These are phyloP conservation scores for Epichloe coenophiala DNA, from an alignment of 2,329 filamentous ascomycete species.

Conservation along the genomic window DNA sequence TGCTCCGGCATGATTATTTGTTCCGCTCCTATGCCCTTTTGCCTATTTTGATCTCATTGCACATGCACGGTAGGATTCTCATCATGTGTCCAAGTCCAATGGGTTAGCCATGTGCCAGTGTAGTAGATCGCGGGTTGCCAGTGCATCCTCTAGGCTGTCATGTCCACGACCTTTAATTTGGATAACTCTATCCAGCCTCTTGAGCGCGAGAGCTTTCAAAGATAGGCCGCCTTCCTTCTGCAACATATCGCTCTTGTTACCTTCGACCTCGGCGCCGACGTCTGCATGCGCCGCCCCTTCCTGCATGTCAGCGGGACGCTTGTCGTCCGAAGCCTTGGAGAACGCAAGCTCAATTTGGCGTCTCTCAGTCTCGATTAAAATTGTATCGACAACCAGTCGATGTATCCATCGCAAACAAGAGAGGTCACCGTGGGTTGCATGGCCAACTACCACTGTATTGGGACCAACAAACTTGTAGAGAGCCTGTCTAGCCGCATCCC, in stretches of 20 bases:
- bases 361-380: slow-evolving; percentile 17
- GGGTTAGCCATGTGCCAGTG: slow-evolving; percentile 20
- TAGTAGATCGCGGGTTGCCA: slow-evolving; percentile 28
- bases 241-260: not conserved
- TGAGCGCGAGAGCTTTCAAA: slow-evolving; percentile 25
- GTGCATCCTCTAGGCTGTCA: slow-evolving; percentile 31
- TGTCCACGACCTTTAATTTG: slow-evolving; percentile 23
- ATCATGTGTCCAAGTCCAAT: not conserved
- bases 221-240: slow-evolving; percentile 14
- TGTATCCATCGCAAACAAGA: slow-evolving; percentile 35
- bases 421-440: slow-evolving; percentile 30
- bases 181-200: slow-evolving; percentile 25
- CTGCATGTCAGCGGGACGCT: slow-evolving; percentile 1
- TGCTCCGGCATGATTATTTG: not conserved
- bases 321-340: not conserved
- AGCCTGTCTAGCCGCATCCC: slow-evolving; percentile 25
- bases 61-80: not conserved
- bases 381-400: slow-evolving; percentile 29
- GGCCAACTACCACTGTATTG: slow-evolving; percentile 34
- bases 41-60: not conserved
- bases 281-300: slow-evolving; percentile 1
- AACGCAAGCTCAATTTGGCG: slow-evolving; percentile 1
- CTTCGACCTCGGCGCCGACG: not conserved
- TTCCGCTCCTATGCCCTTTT: not conserved
- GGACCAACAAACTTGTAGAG: slow-evolving; percentile 31